Base-by-base conservation (phyloP, 768 basidiomycete genomes). In the Russula lepida region DNA sequence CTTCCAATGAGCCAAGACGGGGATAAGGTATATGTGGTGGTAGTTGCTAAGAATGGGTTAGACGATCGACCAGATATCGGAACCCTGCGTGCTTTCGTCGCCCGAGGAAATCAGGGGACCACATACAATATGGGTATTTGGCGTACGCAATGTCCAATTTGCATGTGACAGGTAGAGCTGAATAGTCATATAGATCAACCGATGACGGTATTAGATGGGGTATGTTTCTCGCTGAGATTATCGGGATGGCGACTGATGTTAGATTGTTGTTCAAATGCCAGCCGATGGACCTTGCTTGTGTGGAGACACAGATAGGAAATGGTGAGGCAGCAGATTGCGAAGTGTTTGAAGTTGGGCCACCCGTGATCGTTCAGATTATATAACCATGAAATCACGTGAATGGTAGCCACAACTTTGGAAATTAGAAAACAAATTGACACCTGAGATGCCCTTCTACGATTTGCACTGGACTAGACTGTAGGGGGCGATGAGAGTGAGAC, bases 261-360 rank as follows among this genome's bases (percentile, higher is more conserved):
- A 21, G 25, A 44, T 28, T 59, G 35, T 62, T 61, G 21, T 37
- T 41, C 39, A n/a, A 53, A 1, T 37, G 37, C 25, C 69, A 92
- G 88, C 71, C 77, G 12, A 80, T 92, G 74, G 90, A 92, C 67
- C 81, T 93, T 65, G 79, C 90, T 9, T 98, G 95, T 69, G 83
- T 98, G 9, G 95, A 98, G 73, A 91, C 93, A 25, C 95, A 98
- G 72, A 85, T 95, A 56, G 93, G 92, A 6, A 81, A 89, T 59
- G 88, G 88, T 1, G 81, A 83, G 53, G 69, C 69, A 59, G 77
- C 82, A 23, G 97, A 99, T 72, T 98, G 95, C 71, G 93, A 99
- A 73, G 81, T 98, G 58, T 68, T 92, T 19, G 79, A 86, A 66
- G 67, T 23, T 66, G 65, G 70, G 69, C 61, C 66, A 81, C 66